Conservation (phyloP, 345 rosid genomes). For the Boechera retrofracta region DNA sequence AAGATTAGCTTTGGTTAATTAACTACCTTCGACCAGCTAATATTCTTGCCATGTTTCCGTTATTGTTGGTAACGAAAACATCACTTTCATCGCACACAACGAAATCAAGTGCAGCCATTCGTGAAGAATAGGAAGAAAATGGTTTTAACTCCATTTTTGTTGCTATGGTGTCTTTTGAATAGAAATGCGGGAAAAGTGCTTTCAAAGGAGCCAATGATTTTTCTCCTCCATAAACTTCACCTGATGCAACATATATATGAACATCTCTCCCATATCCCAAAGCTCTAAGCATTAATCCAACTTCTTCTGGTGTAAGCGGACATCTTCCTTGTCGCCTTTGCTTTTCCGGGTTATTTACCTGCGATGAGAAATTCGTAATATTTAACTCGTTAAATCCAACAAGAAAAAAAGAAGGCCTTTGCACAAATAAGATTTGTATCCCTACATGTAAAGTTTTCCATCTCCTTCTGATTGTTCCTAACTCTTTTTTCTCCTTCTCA, state of each 20-base stretch:
- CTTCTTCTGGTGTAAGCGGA: constrained; percentile 96
- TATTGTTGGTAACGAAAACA: constrained; percentile 95
- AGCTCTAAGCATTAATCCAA: constrained; percentile 95
- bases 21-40: constrained; percentile 90
- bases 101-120: constrained; percentile 99
- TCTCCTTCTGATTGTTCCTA: constrained; percentile 87
- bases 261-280: constrained; percentile 91
- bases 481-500: constrained; percentile 78
- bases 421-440: constrained; percentile 32
- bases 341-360: constrained; percentile 80
- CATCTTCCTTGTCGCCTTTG: constrained; percentile 98
- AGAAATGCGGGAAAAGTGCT: constrained; percentile 86
- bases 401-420: not conserved
- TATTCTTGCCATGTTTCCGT: constrained; percentile 96
- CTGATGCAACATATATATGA: constrained; percentile 97
- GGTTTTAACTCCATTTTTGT: constrained; percentile 74
- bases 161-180: constrained; percentile 84
- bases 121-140: constrained; percentile 82
- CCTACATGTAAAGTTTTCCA: constrained; percentile 99
- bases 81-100: constrained; percentile 94
- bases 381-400: constrained; percentile 11
- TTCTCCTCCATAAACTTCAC: constrained; percentile 92
- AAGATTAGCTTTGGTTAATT: constrained; percentile 17
- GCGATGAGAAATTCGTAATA: constrained; percentile 39
- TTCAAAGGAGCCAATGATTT: constrained; percentile 80